Conservation (phyloP, 1,139 yeast genomes). For the Debaryomyces sp. region DNA sequence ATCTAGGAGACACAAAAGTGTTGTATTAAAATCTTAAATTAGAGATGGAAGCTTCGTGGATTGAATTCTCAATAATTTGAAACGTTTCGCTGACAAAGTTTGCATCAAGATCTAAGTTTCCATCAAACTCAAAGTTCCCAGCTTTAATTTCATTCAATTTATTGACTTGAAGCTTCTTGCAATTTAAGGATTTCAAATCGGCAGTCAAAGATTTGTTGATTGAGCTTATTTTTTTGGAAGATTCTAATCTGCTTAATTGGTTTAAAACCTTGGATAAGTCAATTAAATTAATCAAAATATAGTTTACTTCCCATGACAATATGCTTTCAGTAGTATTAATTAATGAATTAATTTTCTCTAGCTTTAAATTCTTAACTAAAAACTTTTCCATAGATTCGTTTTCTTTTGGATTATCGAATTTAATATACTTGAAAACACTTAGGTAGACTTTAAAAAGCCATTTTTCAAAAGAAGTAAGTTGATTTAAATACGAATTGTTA, state of each 20-base stretch:
- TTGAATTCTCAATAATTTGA: constrained; percentile 19
- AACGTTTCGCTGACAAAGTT: constrained; percentile 11
- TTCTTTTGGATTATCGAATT: constrained; percentile 25
- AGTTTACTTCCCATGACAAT: constrained; percentile 25
- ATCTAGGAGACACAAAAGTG: neutral
- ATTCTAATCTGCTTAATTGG: constrained; percentile 9
- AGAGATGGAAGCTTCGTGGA: constrained; percentile 18
- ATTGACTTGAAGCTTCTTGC: constrained; percentile 18
- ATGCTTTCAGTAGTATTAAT: constrained; percentile 13
- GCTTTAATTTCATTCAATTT: constrained; percentile 17
- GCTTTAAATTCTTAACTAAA: constrained; percentile 33
- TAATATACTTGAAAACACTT: constrained; percentile 28
- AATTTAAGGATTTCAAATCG: constrained; percentile 18
- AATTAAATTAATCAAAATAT: constrained; percentile 23
- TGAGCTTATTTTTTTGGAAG: neutral
- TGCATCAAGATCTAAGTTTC: constrained; percentile 13
- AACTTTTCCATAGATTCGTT: constrained; percentile 30
- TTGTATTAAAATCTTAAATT: constrained; percentile 13
- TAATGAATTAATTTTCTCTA: constrained; percentile 24
- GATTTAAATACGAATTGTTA: constrained; percentile 15
- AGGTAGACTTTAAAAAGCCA: constrained; percentile 29
- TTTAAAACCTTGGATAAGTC: constrained; percentile 30
- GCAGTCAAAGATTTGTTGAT: constrained; percentile 8
- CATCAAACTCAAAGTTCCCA: constrained; percentile 5
- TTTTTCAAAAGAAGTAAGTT: constrained; percentile 21